Evolutionary conservation across 2,329 filamentous ascomycete species (phyloP).

Genomic region (Aaosphaeria pasadenensis): DNA sequence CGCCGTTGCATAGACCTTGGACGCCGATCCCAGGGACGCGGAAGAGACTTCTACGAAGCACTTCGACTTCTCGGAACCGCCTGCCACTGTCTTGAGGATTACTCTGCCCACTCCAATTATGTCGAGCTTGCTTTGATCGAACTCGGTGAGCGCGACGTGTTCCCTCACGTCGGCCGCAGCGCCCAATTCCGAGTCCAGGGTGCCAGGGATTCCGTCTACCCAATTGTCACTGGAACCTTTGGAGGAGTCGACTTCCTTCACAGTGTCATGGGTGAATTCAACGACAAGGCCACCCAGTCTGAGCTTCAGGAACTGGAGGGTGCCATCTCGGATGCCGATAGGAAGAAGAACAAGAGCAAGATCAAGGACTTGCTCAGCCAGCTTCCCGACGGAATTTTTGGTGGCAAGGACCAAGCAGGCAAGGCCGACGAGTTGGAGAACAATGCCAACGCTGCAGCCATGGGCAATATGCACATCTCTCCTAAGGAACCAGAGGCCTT

Average conservation of each 20-base stretch:
- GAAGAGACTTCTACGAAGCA: conserved; percentile 82
- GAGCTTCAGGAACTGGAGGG: conserved; percentile 86
- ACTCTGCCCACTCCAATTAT: conserved; percentile 92
- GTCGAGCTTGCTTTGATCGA: conserved; percentile 84
- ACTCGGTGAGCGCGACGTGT: conserved; percentile 74
- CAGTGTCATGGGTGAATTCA: conserved; percentile 75
- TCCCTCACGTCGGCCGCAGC: conserved; percentile 79
- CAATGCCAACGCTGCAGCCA: conserved; percentile 71
- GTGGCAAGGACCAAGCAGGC: conserved; percentile 68
- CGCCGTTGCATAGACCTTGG: conserved; percentile 74
- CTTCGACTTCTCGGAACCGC: conserved; percentile 83
- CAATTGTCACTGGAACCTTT: conserved; percentile 86
- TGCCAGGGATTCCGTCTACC: conserved; percentile 66
- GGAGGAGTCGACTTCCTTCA: conserved; percentile 93
- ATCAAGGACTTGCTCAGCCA: conserved; percentile 77
- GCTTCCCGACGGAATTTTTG: conserved; percentile 78
- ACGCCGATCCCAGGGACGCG: conserved; percentile 67
- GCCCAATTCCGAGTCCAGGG: conserved; percentile 70
- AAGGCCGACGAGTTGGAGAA: conserved; percentile 77
- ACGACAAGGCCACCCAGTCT: conserved; percentile 86
- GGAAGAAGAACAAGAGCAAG: conserved; percentile 67
- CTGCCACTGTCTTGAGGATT: conserved; percentile 86
- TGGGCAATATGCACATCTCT: conserved; percentile 70
- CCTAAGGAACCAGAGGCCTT: conserved; percentile 82
- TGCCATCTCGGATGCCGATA: conserved; percentile 63